These are phyloP conservation scores for Aspergillus jensenii DNA, from an alignment of 2,329 filamentous ascomycete species.

Conservation along the genomic window DNA sequence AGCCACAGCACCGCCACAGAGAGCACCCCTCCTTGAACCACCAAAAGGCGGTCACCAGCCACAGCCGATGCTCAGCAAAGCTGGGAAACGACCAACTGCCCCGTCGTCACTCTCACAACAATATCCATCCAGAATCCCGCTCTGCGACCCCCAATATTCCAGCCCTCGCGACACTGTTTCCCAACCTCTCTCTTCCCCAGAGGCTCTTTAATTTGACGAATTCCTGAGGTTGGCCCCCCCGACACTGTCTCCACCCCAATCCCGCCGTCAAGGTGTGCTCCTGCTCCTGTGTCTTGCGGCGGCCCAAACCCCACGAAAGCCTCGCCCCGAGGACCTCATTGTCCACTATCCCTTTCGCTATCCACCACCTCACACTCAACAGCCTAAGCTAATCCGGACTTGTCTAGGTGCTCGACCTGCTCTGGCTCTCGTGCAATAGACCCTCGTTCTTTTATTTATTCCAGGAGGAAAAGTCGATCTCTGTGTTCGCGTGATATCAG, in stretches of 20 bases:
- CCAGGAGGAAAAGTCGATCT: constrained; percentile 16
- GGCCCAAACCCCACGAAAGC: constrained; percentile 40
- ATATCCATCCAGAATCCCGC: constrained; percentile 11
- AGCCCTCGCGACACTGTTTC: constrained; percentile 8
- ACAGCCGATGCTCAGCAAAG: constrained; percentile 17
- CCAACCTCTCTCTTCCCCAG: background rate
- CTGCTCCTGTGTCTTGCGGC: constrained; percentile 31
- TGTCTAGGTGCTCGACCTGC: constrained; percentile 15
- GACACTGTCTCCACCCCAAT: constrained; percentile 5
- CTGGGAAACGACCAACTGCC: constrained; percentile 10
- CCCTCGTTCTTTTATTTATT: constrained; percentile 16
- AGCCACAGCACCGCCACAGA: constrained; percentile 34
- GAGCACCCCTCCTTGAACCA: constrained; percentile 24
- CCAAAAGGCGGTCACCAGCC: constrained; percentile 24
- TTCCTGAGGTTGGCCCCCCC: constrained; percentile 6
- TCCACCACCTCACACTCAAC: constrained; percentile 20
- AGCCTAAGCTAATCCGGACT: constrained; percentile 15
- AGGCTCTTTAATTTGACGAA: constrained; percentile 8
- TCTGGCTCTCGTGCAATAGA: constrained; percentile 19
- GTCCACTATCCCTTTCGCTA: constrained; percentile 27
- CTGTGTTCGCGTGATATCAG: constrained; percentile 29
- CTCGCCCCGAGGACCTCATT: constrained; percentile 29
- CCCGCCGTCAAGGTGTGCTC: constrained; percentile 30
- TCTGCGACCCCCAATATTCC: constrained; percentile 3
- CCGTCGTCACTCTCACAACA: constrained; percentile 18